A percentile compares a stretch with the other conserved stretches of the same genome.
phyloP scores from a whole-genome alignment of 345 rosid genomes.

The Ailanthus altissimus region DNA sequence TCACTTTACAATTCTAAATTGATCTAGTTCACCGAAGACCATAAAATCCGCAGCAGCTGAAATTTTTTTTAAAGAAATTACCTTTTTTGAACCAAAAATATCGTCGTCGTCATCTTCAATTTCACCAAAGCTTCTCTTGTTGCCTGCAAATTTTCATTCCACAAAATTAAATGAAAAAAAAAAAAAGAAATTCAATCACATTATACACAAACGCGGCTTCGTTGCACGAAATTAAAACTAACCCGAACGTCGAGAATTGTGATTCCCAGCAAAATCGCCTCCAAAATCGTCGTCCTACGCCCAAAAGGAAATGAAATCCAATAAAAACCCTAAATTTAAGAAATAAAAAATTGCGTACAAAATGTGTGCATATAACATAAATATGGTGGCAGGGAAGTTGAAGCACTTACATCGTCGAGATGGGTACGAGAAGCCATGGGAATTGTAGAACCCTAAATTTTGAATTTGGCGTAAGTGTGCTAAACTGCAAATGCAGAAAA shows the following conservation, averaged over 20 bases:
- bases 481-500: not conserved
- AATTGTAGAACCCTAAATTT: slow-evolving; percentile 29
- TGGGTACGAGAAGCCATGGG: slow-evolving; percentile 55
- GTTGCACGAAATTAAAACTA: not conserved
- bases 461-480: slow-evolving; percentile 6
- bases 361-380: not conserved
- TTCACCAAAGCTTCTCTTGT: slow-evolving; percentile 79
- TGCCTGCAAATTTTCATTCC: slow-evolving; percentile 35
- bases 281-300: slow-evolving; percentile 88
- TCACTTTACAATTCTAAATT: not conserved
- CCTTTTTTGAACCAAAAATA: slow-evolving; percentile 81
- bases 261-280: slow-evolving; percentile 62
- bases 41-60: not conserved
- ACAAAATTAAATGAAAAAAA: not conserved
- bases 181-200: too few species aligned
- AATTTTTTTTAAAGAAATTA: slow-evolving; percentile 6
- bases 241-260: slow-evolving; percentile 60
- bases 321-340: slow-evolving; percentile 4
- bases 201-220: not conserved
- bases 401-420: slow-evolving; percentile 54
- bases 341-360: not conserved
- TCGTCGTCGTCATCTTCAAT: slow-evolving; percentile 94
- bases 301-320: not conserved
- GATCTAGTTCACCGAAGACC: not conserved
- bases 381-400: not conserved